A percentile compares a stretch with the other conserved stretches of the same genome.
These are phyloP conservation scores for Penicillium cataractarum DNA, from an alignment of 495 filamentous ascomycete species.

Conservation along the genomic window DNA sequence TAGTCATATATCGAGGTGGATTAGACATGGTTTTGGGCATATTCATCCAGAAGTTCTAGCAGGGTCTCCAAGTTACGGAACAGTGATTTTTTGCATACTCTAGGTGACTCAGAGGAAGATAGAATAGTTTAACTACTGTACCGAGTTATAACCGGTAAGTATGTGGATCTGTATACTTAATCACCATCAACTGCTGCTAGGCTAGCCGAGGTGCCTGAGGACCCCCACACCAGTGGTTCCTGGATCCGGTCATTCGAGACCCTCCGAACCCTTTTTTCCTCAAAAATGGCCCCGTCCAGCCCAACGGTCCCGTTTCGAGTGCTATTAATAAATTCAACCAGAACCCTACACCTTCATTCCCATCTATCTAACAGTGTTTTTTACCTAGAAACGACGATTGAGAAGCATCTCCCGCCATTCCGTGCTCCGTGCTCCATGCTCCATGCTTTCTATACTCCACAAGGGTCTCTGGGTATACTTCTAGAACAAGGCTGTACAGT, in stretches of 20 bases:
- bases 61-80: background rate
- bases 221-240: background rate
- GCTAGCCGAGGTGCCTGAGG: slow-evolving; percentile 2
- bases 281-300: slow-evolving; percentile 6
- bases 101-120: too few relatives aligned
- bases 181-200: too few relatives aligned
- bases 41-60: background rate
- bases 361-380: too few relatives aligned
- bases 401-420: too few relatives aligned
- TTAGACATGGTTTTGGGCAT: background rate
- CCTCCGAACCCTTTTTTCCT: slow-evolving; percentile 1
- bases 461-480: background rate
- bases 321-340: slow-evolving; percentile 8
- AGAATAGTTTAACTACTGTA: too few relatives aligned
- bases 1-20: background rate
- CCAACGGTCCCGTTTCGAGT: background rate
- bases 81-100: background rate
- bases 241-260: slow-evolving; percentile 9
- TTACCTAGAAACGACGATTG: background rate
- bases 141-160: too few relatives aligned
- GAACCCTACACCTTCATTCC: too few relatives aligned
- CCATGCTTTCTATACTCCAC: background rate
- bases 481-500: background rate
- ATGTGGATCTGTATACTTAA: too few relatives aligned
- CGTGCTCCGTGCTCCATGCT: background rate